Base-by-base conservation (phyloP, 805 yeast species). In the Candida adriatica region DNA sequence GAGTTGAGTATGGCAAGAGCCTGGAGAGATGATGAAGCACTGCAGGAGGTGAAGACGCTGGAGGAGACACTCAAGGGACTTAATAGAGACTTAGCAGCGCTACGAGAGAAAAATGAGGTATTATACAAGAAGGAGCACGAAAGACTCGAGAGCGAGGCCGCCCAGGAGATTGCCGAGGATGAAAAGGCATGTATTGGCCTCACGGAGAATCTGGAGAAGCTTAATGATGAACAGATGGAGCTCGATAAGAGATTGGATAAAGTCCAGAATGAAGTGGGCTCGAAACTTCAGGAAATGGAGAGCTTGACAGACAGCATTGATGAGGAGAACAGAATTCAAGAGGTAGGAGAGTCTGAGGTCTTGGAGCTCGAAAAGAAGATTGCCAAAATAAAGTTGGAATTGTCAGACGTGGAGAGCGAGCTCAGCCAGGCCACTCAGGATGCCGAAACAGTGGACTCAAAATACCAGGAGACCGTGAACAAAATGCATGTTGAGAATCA, bases 401-500 rank as follows among this genome's bases (percentile, higher is more conserved):
- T 53, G 21, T 30, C 35, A 1, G 28, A 28, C 3, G 37, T 48
- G 6, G 45, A 50, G 18, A 30, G 30, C 11, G 43, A 46, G 15
- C 42, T 58, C 6, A 35, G 40, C 4, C 37, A 32, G 7, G 43
- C 55, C 25, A 49, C 51, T 13, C 33, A 27, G 9, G 31, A 48
- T n/a, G 49, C 53, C 1, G 37, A 46, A 5, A 27, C 29, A 1
- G 42, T 49, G 10, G 48, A 48, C 23, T 18, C 17, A 2, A 25
- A 25, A 2, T 58, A 58, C 36, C 36, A 51, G 19, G 42, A 37
- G 5, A 37, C 56, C 6, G 36, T 38, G 13, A 45, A 38, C 4
- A 65, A 62, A 37, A 38, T 57, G 23, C 51, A 54, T 13, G 55
- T 53, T 19, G 68, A 65, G 39, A 55, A 53, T 19, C 45, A 43